A percentile compares a stretch with the other conserved stretches of the same genome.
Conservation (phyloP, 345 rosid genomes). For the Gossypium rotundifolium region DNA sequence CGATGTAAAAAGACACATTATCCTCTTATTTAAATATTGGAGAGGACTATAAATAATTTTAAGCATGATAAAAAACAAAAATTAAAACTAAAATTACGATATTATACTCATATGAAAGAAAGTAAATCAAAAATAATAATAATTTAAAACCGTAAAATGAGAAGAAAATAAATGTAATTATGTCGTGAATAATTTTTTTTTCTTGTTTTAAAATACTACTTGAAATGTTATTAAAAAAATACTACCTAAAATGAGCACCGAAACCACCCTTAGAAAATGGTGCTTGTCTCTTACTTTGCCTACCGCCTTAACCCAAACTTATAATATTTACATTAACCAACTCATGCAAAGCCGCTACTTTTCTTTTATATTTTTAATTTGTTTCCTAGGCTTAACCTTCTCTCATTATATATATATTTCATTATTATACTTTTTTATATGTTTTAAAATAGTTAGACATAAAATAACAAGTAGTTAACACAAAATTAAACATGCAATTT, state of each 20-base stretch:
- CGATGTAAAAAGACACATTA: rapidly evolving
- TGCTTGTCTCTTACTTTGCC: background rate
- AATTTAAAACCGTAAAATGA: too few species aligned
- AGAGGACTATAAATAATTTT: too few species aligned
- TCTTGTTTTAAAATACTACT: background rate
- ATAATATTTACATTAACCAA: slow-evolving; percentile 1
- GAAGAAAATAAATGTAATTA: too few species aligned
- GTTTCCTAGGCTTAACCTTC: background rate
- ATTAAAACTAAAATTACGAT: too few species aligned
- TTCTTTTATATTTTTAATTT: background rate
- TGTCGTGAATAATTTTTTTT: background rate
- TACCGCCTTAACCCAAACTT: background rate
- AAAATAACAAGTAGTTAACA: too few species aligned
- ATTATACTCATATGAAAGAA: too few species aligned
- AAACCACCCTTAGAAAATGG: background rate
- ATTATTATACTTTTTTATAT: too few species aligned
- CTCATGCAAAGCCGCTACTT: background rate
- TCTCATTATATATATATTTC: background rate
- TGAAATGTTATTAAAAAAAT: background rate
- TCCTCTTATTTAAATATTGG: too few species aligned
- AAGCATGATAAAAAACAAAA: too few species aligned
- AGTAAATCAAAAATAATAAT: too few species aligned
- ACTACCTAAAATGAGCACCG: background rate
- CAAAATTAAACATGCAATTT: too few species aligned
- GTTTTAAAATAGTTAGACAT: too few species aligned